Percentiles rank a stretch among this genome's conserved stretches.
Evolutionary conservation across 257 asterid species (phyloP).

Genomic region (Solanum pinnatisectum): DNA sequence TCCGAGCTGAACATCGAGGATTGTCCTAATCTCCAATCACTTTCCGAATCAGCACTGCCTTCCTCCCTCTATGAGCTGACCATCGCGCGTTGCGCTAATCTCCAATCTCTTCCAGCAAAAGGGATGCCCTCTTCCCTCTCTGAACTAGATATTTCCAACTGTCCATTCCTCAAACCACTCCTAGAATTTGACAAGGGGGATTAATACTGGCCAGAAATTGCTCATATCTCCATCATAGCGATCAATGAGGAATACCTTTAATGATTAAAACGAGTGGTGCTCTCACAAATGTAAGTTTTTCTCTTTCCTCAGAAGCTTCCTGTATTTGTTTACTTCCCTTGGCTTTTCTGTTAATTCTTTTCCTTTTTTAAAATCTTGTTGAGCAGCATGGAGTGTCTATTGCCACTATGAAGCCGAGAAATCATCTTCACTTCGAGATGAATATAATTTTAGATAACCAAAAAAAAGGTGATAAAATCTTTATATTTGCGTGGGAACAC

Average conservation of each 20-base stretch:
- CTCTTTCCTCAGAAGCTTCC: not conserved
- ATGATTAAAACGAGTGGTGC: not conserved
- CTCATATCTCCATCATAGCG: not conserved
- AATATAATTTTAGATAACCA: no score
- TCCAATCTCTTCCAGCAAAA: not conserved
- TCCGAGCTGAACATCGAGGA: not conserved
- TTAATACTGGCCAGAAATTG: not conserved
- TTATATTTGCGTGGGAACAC: no score
- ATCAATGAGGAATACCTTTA: not conserved
- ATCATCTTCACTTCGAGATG: no score
- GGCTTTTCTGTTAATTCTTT: not conserved
- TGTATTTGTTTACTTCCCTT: not conserved
- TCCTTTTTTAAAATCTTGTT: not conserved
- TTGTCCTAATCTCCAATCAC: not conserved
- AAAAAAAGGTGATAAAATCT: no score
- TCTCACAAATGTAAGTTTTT: not conserved
- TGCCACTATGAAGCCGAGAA: no score
- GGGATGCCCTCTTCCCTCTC: not conserved
- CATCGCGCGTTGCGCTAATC: not conserved
- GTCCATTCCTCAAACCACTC: not conserved
- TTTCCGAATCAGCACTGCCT: not conserved
- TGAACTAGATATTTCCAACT: not conserved
- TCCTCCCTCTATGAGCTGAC: not conserved
- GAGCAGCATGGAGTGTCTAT: not conserved
- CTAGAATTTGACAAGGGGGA: not conserved